Conservation (phyloP, 768 basidiomycete species). For the Rhodosporidiobolus odoratus region DNA sequence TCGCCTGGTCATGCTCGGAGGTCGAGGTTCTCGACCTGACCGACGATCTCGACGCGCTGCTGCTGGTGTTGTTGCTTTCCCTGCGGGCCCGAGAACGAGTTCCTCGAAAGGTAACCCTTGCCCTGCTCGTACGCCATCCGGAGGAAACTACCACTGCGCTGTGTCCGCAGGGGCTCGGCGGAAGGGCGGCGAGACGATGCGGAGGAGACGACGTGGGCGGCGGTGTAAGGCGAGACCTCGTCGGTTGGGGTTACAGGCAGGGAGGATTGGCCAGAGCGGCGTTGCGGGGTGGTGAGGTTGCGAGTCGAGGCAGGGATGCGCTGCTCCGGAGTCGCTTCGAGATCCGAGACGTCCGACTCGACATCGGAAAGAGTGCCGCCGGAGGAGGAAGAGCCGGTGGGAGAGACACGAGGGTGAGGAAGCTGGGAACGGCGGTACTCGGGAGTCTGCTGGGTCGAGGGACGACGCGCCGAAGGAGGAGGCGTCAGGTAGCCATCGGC, state of each 20-base stretch:
- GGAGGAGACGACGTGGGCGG: background rate
- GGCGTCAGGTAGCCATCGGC: constrained; percentile 28
- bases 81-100: background rate
- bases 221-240: constrained; percentile 24
- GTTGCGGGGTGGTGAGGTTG: constrained; percentile 3
- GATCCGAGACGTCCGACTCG: constrained; percentile 21
- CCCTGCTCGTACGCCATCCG: constrained; percentile 23
- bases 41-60: constrained; percentile 14
- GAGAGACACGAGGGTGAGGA: constrained; percentile 11
- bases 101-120: constrained; percentile 20
- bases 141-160: constrained; percentile 30
- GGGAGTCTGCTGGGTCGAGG: background rate
- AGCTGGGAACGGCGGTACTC: constrained; percentile 3
- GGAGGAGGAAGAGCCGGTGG: constrained; percentile 22
- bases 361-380: constrained; percentile 35
- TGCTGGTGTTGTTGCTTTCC: background rate
- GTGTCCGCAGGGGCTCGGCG: constrained; percentile 16
- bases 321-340: constrained; percentile 14
- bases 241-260: constrained; percentile 35
- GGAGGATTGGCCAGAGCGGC: background rate
- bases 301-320: background rate
- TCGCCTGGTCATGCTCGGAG: background rate
- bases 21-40: constrained; percentile 14
- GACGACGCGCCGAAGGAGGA: constrained; percentile 30
- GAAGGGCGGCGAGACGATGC: background rate